These are phyloP conservation scores for Colletotrichum tanaceti DNA, from an alignment of 2,329 filamentous ascomycete genomes.

Conservation along the genomic window DNA sequence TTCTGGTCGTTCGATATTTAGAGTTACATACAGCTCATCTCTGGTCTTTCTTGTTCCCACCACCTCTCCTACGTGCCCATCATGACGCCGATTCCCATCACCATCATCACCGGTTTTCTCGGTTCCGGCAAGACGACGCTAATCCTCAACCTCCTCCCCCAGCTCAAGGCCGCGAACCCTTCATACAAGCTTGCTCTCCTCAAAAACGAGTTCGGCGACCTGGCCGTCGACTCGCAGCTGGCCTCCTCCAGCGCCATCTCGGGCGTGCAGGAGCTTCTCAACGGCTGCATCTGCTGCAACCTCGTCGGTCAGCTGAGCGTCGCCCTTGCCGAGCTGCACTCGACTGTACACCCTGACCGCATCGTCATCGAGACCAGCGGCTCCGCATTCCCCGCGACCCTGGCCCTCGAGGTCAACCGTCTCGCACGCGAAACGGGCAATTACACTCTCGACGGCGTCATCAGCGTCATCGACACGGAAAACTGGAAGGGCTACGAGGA, in stretches of 20 bases:
- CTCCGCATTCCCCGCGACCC: constrained; percentile 86
- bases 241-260: constrained; percentile 85
- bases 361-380: constrained; percentile 96
- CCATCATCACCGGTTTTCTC: constrained; percentile 95
- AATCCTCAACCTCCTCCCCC: constrained; percentile 91
- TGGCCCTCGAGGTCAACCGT: constrained; percentile 91
- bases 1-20: not conserved
- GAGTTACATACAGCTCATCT: not conserved
- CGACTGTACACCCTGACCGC: constrained; percentile 73
- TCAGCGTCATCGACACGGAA: constrained; percentile 92
- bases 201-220: constrained; percentile 98
- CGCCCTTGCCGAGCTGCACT: constrained; percentile 80
- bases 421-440: constrained; percentile 75
- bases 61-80: constrained; percentile 11
- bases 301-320: constrained; percentile 90
- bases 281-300: constrained; percentile 99
- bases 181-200: constrained; percentile 90
- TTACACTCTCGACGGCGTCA: constrained; percentile 86
- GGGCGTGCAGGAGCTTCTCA: constrained; percentile 91
- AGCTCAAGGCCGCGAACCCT: constrained; percentile 79
- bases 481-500: constrained; percentile 96
- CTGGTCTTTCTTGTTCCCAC: not conserved
- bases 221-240: constrained; percentile 93
- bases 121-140: constrained; percentile 97
- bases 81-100: constrained; percentile 84